Conservation (phyloP, 371 early-diverging fungal species). For the Rhizopus arrhizus region DNA sequence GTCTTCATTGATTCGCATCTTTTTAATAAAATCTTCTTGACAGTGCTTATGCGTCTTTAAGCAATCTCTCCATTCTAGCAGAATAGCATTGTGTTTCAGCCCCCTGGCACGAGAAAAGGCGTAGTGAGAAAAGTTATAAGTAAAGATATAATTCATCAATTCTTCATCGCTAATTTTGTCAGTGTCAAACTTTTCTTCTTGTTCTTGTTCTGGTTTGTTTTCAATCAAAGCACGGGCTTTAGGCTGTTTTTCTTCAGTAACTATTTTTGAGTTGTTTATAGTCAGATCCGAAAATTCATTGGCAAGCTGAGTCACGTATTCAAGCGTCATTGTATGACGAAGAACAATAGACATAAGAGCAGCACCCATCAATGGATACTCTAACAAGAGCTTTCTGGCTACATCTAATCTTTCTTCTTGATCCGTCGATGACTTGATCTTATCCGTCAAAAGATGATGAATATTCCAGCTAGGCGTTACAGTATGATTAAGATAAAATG, state of each 20-base stretch:
- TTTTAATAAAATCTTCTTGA: not conserved
- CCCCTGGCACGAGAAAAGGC: slow-evolving; percentile 16
- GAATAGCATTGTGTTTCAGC: slow-evolving; percentile 3
- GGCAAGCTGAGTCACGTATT: slow-evolving; percentile 22
- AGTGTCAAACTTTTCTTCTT: not conserved
- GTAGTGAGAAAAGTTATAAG: slow-evolving; percentile 5
- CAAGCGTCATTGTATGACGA: slow-evolving; percentile 28
- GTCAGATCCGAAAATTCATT: slow-evolving; percentile 13
- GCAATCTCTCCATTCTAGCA: slow-evolving; percentile 2
- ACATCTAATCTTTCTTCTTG: slow-evolving; percentile 4
- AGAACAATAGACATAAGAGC: slow-evolving; percentile 39
- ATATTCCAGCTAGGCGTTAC: slow-evolving; percentile 30
- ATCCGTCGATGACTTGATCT: not conserved
- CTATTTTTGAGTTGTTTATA: not conserved
- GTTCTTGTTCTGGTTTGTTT: not conserved
- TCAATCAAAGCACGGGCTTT: not conserved
- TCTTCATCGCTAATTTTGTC: slow-evolving; percentile 3
- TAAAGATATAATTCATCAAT: not conserved
- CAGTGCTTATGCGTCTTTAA: not conserved
- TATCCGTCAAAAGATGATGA: slow-evolving; percentile 13
- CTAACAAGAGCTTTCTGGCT: slow-evolving; percentile 12
- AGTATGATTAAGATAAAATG: slow-evolving; percentile 28
- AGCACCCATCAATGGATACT: slow-evolving; percentile 32
- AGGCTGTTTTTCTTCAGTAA: not conserved
- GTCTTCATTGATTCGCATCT: slow-evolving; percentile 1